These are phyloP conservation scores for Oryza rufipogon DNA, from an alignment of 176 grass and related monocot species.

Conservation along the genomic window DNA sequence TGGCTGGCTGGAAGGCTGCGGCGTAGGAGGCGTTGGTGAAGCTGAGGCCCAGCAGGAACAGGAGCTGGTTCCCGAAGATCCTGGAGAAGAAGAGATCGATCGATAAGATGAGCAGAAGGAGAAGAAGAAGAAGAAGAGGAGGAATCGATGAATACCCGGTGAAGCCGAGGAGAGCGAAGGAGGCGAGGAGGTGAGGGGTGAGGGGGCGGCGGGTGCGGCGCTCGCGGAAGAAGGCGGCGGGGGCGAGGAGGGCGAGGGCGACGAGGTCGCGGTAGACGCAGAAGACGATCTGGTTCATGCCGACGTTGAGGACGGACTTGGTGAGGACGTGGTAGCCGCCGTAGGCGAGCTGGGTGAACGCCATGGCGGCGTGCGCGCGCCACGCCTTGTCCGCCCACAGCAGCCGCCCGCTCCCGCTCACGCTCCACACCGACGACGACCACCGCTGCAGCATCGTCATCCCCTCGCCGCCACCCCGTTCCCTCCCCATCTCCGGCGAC, in stretches of 20 bases:
- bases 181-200: conserved; percentile 59
- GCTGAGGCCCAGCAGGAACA: conserved; percentile 83
- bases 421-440: conserved; percentile 61
- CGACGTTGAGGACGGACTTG: conserved; percentile 96
- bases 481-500: too few species aligned
- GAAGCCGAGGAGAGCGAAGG: conserved; percentile 83
- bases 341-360: conserved; percentile 73
- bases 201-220: conserved; percentile 54
- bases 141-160: conserved; percentile 54
- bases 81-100: conserved; percentile 32
- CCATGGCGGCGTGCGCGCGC: conserved; percentile 89
- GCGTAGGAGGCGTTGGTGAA: conserved; percentile 93
- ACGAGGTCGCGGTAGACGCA: conserved; percentile 94
- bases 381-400: conserved; percentile 63
- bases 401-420: conserved; percentile 41
- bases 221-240: conserved; percentile 71
- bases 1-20: conserved; percentile 87
- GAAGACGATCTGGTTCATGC: conserved; percentile 98
- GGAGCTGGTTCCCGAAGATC: conserved; percentile 92
- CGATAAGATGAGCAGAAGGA: neutral
- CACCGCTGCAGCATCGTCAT: conserved; percentile 67
- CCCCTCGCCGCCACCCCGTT: conserved; percentile 17
- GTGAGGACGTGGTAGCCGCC: conserved; percentile 97
- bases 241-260: conserved; percentile 74
- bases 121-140: neutral